phyloP scores from a whole-genome alignment of 257 asterid species.

The Striga asiatica region DNA sequence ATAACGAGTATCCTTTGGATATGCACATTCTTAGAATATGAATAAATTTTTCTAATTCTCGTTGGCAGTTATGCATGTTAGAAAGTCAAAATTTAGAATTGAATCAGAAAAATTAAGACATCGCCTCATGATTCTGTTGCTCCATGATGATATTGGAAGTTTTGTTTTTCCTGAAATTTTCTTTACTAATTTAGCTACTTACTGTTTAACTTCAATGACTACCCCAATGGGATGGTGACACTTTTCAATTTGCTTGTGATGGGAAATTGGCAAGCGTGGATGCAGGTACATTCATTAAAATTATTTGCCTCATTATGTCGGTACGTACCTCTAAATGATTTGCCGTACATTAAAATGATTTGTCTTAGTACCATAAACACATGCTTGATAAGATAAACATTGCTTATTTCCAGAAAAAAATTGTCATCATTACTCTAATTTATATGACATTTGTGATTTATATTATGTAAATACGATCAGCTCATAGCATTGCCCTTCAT shows the following conservation, averaged over 20 bases:
- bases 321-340: no score
- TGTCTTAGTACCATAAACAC: no score
- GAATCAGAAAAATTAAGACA: not conserved
- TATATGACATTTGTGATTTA: no score
- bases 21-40: conserved; percentile 10
- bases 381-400: no score
- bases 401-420: no score
- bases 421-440: no score
- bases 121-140: not conserved
- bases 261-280: conserved; percentile 98
- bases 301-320: not conserved
- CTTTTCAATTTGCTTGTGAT: conserved; percentile 89
- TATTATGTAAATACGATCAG: no score
- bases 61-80: not conserved
- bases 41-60: not conserved
- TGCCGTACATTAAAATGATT: no score
- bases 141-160: not conserved
- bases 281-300: conserved; percentile 51
- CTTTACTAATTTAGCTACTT: conserved; percentile 67
- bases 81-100: not conserved
- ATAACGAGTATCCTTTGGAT: conserved; percentile 71
- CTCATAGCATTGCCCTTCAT: no score
- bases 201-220: conserved; percentile 97
- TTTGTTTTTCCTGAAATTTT: not conserved
- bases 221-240: conserved; percentile 94